Base-by-base conservation (phyloP, 306 rosid species). In the Vigna radiata region DNA sequence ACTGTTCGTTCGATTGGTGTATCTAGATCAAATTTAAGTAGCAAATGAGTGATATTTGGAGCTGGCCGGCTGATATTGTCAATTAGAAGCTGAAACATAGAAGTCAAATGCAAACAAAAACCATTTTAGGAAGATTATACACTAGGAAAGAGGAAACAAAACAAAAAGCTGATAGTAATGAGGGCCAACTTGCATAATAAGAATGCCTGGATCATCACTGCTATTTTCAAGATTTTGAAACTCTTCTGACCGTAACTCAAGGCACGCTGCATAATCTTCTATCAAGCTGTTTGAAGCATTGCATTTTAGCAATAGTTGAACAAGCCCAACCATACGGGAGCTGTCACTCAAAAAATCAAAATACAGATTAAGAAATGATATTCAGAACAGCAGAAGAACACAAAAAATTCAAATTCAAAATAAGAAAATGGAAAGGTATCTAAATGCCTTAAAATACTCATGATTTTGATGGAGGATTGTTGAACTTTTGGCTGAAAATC, bases 261-360 rank as follows among this genome's bases (percentile, higher is more conserved):
- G 97, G 91, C 98, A 95, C 67, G 97, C 96, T 70, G 98, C 98
- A 88, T 95, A 95, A 88, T 95, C 98, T 87, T 95, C 98, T 59
- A 95, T 77, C 81, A 95, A 86, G 79, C 84, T 89, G 85, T 81
- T 92, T 36, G 91, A 87, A 54, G 97, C 86, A 79, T 87, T 90
- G 61, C 90, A 89, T 84, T 95, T 89, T 31, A 95, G 87, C 87
- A 95, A 84, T 66, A 92, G 75, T 55, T 78, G 96, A 80, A 95
- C 97, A 73, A 95, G 96, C 87, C 97, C 97, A 80, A 81, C 90
- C 96, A 92, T 92, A 71, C 98, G 98, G 81, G 98, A 90, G 85
- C 98, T 95, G 89, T 70, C 71, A 83, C 75, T 76, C 79, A 13
- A 29, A 68, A 73, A 87, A 79, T 77, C 52, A 81, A 27, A 64